Evolutionary conservation across 2,329 filamentous ascomycete genomes (phyloP).

Genomic region (Fusarium hainanense): DNA sequence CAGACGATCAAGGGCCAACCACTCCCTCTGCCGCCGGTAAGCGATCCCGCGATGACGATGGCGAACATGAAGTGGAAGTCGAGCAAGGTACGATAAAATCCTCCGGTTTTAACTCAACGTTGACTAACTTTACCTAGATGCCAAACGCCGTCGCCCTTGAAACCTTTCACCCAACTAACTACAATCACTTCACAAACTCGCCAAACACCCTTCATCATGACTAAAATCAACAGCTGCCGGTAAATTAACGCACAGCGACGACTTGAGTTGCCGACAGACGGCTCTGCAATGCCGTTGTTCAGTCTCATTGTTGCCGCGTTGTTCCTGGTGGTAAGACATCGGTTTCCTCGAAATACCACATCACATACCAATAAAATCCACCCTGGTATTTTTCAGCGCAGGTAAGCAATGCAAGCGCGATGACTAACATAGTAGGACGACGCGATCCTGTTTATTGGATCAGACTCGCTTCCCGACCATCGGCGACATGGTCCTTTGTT

Average conservation of each 20-base stretch:
- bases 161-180: conserved; percentile 33
- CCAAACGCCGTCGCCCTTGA: conserved; percentile 63
- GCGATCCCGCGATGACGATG: conserved; percentile 46
- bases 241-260: conserved; percentile 2
- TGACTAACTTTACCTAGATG: conserved; percentile 54
- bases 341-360: conserved; percentile 10
- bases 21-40: conserved; percentile 42
- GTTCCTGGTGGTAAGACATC: conserved; percentile 43
- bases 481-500: conserved; percentile 17
- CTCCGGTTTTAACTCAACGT: background rate
- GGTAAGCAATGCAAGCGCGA: conserved; percentile 19
- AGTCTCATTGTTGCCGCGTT: conserved; percentile 10
- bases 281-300: background rate
- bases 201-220: conserved; percentile 10
- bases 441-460: conserved; percentile 5
- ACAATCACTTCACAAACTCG: conserved; percentile 15
- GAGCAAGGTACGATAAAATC: conserved; percentile 46
- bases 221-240: conserved; percentile 23
- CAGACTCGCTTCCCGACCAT: background rate
- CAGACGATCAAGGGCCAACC: conserved; percentile 34
- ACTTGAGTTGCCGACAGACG: background rate
- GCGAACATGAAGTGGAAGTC: conserved; percentile 49
- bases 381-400: conserved; percentile 19
- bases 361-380: background rate
- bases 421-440: conserved; percentile 39